Percentiles rank a stretch among this genome's conserved stretches.
Conservation (phyloP, 2,329 filamentous ascomycete species). For the Sporothrix luriei region DNA sequence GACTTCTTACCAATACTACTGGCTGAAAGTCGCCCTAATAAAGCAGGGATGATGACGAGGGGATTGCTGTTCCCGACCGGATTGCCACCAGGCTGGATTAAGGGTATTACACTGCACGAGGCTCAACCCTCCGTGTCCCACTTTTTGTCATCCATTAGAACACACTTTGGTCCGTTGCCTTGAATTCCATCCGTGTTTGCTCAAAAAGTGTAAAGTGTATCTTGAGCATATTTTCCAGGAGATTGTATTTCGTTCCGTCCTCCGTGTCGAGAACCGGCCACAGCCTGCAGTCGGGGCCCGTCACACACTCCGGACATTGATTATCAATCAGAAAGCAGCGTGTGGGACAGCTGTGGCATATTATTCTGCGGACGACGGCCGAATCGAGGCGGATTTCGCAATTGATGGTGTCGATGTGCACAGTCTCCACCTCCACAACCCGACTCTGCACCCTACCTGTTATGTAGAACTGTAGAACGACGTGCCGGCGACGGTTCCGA, state of each 20-base stretch:
- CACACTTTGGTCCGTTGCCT: no score
- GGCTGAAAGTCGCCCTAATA: not conserved
- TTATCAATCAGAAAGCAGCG: slow-evolving; percentile 23
- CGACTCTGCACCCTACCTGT: not conserved
- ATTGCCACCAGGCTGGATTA: not conserved
- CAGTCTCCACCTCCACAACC: not conserved
- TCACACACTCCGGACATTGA: not conserved
- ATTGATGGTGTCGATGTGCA: slow-evolving; percentile 30
- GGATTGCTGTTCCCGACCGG: slow-evolving; percentile 13
- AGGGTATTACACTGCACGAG: not conserved
- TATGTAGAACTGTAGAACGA: no score
- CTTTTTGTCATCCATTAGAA: not conserved
- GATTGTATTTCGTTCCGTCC: not conserved
- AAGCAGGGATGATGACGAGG: not conserved
- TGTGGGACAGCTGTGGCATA: not conserved
- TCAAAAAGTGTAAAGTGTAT: not conserved
- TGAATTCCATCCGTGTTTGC: not conserved
- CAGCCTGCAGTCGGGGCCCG: not conserved
- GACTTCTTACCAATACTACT: slow-evolving; percentile 10
- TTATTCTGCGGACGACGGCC: not conserved
- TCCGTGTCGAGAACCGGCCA: not conserved
- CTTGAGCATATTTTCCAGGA: not conserved
- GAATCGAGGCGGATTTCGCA: slow-evolving; percentile 20
- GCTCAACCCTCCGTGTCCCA: not conserved
- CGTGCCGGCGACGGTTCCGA: slow-evolving; percentile 27